phyloP scores from a whole-genome alignment of 179 eudicot genomes.

The Dionaea muscipula region DNA sequence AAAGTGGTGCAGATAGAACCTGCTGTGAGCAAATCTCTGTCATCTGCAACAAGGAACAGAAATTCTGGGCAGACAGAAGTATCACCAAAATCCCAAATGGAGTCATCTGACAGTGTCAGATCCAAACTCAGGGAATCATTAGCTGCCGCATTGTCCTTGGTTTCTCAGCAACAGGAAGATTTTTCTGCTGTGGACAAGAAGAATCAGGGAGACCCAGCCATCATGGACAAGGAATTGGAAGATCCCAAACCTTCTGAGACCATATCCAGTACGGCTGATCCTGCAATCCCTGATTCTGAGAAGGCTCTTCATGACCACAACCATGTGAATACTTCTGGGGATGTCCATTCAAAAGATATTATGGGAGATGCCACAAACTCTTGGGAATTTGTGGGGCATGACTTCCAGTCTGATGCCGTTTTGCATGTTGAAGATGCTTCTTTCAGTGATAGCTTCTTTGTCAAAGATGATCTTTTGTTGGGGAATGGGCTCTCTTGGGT shows the following conservation, averaged over 20 bases:
- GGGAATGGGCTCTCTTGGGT: constrained; percentile 97
- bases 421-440: constrained; percentile 48
- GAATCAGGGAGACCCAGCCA: constrained; percentile 9
- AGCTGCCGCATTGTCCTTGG: constrained; percentile 68
- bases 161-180: constrained; percentile 27
- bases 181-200: constrained; percentile 22
- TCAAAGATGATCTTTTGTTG: constrained; percentile 78
- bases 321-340: constrained; percentile 15
- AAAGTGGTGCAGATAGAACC: constrained; percentile 49
- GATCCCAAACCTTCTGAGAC: constrained; percentile 21
- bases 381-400: constrained; percentile 30
- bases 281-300: constrained; percentile 13
- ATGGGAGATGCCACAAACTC: constrained; percentile 18
- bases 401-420: constrained; percentile 31
- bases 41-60: constrained; percentile 36
- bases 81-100: constrained; percentile 33
- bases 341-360: constrained; percentile 14
- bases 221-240: constrained; percentile 7
- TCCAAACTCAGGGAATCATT: constrained; percentile 81
- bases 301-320: constrained; percentile 17
- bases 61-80: constrained; percentile 25
- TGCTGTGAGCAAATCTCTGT: constrained; percentile 30
- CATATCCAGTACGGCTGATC: constrained; percentile 10
- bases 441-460: constrained; percentile 50
- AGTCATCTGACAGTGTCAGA: constrained; percentile 56